Evolutionary conservation across 1,139 yeast genomes (phyloP), one percentile per base, ranked within the genome.

Genomic region (Hansenula anomala): DNA sequence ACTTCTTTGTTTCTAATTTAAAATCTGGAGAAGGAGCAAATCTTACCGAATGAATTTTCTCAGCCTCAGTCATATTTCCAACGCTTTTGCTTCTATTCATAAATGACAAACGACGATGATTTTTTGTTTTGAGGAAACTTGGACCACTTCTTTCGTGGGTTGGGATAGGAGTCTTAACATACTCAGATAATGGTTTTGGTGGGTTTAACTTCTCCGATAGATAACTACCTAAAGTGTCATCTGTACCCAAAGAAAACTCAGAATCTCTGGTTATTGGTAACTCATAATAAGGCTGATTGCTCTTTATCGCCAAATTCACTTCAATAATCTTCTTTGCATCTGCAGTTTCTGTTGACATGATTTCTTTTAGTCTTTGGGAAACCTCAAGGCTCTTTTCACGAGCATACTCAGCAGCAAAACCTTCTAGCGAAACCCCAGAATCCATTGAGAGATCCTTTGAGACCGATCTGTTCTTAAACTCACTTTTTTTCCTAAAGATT

Each of bases 111-210:
- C 9, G 12, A 13, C 7, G 14, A 4, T 20, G 15, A 12, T 11
- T 33, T 9, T 20, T 32, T 28, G n/a, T 35, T 6, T 31, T 14
- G 15, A 19, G 18, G 10, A 38, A 33, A n/a, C n/a, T n/a, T 8
- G 40, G 37, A 8, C 34, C 18, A 8, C 41, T 28, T 19, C 28
- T 36, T 13, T 28, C 34, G 16, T 34, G 23, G n/a, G n/a, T n/a
- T 3, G 44, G 46, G 5, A 39, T 6, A 11, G 46, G 41, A 2
- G 46, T 42, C 5, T 44, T 43, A 9, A 44, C 23, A 36, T 42
- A 41, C 2, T 38, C 41, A 8, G 34, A 20, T 2, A 37, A 12
- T n/a, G 46, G 28, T 24, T 16, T 38, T 1, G 29, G 14, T 11
- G 34, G 9, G 10, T 29, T 19, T 7, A 38, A 17, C 14, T 33